Evolutionary conservation across 2,329 filamentous ascomycete genomes (phyloP).

Genomic region (Fusarium fujikuroi): DNA sequence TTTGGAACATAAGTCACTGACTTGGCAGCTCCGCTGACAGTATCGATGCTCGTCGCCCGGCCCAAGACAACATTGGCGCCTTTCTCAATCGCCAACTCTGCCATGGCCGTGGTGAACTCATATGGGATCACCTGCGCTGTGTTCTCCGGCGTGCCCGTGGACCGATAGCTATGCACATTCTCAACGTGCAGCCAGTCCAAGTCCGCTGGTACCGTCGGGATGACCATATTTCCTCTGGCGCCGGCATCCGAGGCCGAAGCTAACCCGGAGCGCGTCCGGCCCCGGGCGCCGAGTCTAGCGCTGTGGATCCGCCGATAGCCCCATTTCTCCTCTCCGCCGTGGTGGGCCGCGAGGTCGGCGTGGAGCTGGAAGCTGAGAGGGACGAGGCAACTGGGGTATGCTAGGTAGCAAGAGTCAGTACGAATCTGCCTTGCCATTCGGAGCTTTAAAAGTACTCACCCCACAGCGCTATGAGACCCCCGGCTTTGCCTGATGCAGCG

Average conservation of each 20-base stretch:
- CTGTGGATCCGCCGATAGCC: background rate
- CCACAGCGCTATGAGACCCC: background rate
- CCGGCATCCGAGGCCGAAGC: background rate
- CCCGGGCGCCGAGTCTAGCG: background rate
- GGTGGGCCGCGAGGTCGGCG: background rate
- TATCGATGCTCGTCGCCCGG: background rate
- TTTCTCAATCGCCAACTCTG: background rate
- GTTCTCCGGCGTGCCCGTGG: background rate
- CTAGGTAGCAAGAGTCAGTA: background rate
- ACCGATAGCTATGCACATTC: background rate
- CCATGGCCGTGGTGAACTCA: background rate
- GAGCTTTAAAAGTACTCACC: background rate
- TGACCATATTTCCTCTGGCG: background rate
- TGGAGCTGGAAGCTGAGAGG: background rate
- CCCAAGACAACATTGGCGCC: background rate
- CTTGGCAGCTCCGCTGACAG: rapidly evolving
- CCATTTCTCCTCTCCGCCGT: background rate
- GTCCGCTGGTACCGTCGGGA: background rate
- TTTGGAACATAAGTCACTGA: background rate
- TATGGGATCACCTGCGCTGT: background rate
- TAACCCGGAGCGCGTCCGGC: background rate
- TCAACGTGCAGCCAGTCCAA: background rate
- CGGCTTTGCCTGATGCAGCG: background rate
- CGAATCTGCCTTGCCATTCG: background rate
- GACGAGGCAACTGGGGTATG: background rate